Evolutionary conservation across 1,284 basidiomycete genomes (phyloP).

Genomic region (Vanrija humicola): DNA sequence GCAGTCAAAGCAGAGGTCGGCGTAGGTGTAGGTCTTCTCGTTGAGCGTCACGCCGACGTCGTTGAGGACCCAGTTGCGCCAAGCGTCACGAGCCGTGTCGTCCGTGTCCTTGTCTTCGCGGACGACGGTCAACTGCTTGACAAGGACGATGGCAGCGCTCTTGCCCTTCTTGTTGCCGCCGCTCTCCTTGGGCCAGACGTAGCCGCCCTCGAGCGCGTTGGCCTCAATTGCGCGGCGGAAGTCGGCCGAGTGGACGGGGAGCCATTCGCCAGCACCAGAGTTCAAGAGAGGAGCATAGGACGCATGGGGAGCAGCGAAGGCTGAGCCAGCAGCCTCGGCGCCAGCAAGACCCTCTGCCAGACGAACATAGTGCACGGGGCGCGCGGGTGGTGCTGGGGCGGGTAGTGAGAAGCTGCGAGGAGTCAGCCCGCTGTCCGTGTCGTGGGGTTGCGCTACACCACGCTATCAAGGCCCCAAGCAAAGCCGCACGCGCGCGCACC

Average conservation of each 20-base stretch:
- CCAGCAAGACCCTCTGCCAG: slow-evolving; percentile 25
- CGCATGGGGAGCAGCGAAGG: slow-evolving; percentile 16
- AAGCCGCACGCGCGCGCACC: too few relatives aligned
- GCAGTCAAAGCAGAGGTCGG: slow-evolving; percentile 40
- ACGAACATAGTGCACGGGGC: slow-evolving; percentile 38
- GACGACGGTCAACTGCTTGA: slow-evolving; percentile 47
- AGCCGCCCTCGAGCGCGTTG: slow-evolving; percentile 40
- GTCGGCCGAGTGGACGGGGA: slow-evolving; percentile 27
- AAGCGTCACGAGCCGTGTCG: slow-evolving; percentile 24
- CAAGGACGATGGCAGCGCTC: slow-evolving; percentile 37
- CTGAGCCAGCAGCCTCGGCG: slow-evolving; percentile 17
- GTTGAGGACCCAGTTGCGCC: slow-evolving; percentile 40
- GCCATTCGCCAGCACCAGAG: slow-evolving; percentile 29
- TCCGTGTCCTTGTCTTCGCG: slow-evolving; percentile 22
- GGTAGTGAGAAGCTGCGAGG: slow-evolving; percentile 30
- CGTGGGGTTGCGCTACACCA: background rate
- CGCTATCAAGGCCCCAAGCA: too few relatives aligned
- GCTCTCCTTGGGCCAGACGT: slow-evolving; percentile 26
- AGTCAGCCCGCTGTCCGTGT: slow-evolving; percentile 1
- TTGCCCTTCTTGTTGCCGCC: slow-evolving; percentile 42
- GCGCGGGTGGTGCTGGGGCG: slow-evolving; percentile 23
- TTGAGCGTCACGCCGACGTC: slow-evolving; percentile 36
- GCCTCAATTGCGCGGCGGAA: slow-evolving; percentile 37
- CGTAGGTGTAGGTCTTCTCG: slow-evolving; percentile 36
- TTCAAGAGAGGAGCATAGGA: slow-evolving; percentile 14